Evolutionary conservation across 352 stramenopile genomes (phyloP), one percentile per base, ranked within the genome.

Genomic region (Phytophthora idaei): DNA sequence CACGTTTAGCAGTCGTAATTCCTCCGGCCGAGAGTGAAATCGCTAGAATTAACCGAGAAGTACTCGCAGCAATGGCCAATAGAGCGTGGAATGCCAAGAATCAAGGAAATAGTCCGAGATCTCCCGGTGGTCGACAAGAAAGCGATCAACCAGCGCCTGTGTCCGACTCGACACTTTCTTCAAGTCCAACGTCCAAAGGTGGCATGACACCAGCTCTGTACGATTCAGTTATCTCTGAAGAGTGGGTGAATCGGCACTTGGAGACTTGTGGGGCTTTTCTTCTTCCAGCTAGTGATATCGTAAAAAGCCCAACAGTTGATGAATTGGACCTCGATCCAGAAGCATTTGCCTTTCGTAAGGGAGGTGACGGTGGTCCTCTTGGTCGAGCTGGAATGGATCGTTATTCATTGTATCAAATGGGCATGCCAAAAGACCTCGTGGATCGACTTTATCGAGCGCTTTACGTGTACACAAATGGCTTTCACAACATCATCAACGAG

Each of bases 401-500:
- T 4, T 74, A 59, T 39, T 92, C 86, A 9, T 57, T 94, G 4
- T 89, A 93, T 60, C 80, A 71, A 4, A 74, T 94, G 6, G 85
- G 85, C 0, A 90, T 94, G 83, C 83, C 86, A 0, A 90, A 90
- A 53, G 78, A 87, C 11, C 71, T 94, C 12, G 86, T 94, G 5
- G 84, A 93, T 64, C 80, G 86, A 1, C 69, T 94, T 1, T 94
- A 91, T 56, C 81, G 86, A n/a, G 84, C 83, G 21, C 66, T 94
- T 5, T 94, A 93, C 70, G 84, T 94, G 27, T 93, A 94, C 68
- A 92, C 85, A 12, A 94, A 90, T 52, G 85, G 86, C 6, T 94
- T 94, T 44, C 85, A 93, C 76, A 93, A 84, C 36, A 79, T 94
- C 57, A 91, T 94, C 69, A 86, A 86, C 48, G 85, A 94, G 55